Base-by-base conservation (phyloP, 495 filamentous ascomycete species). In the Recurvomyces mirabilis region DNA sequence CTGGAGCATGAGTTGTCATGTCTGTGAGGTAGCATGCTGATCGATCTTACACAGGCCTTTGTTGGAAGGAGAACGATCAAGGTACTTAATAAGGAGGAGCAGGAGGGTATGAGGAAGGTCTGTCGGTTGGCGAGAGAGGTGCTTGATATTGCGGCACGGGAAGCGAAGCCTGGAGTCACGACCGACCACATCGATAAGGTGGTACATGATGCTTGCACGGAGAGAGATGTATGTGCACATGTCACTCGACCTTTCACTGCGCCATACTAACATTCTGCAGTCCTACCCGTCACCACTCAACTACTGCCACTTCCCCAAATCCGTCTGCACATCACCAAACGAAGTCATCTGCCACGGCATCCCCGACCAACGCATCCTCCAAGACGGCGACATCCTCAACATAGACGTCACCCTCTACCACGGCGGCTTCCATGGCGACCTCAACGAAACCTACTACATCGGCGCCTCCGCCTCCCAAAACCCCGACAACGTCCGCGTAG, bases 261-360 rank as follows among this genome's bases (percentile, higher is more conserved):
- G 2, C 4, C 21, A n/a, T 39, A 10, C 44, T 52, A 32, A 53
- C 49, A 35, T 19, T 20, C 1, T 23, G n/a, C 40, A 96, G 91
- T 83, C 87, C 11, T 99, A 99, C 56, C 91, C 91, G 0, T 99
- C 91, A 0, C 86, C 89, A 1, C 66, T 99, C 7, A 99, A 99
- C 68, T 99, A 99, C 62, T 78, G 79, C 69, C 70, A 86, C 61
- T 99, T 95, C 68, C 91, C 91, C 43, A 99, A 99, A 69, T 99
- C 91, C 1, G 79, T 95, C 34, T 99, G 91, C 64, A 96, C 87
- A 1, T 94, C 87, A 1, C 59, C 82, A 47, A 99, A 99, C 68
- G 91, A 99, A 65, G 81, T 93, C 44, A 96, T 99, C 58, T 67
- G 64, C 52, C 64, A 67, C 47, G 64, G 64, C 22, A 67, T 67